Conservation (phyloP, 1,284 basidiomycete genomes). For the Pisolithus thermaeus region DNA sequence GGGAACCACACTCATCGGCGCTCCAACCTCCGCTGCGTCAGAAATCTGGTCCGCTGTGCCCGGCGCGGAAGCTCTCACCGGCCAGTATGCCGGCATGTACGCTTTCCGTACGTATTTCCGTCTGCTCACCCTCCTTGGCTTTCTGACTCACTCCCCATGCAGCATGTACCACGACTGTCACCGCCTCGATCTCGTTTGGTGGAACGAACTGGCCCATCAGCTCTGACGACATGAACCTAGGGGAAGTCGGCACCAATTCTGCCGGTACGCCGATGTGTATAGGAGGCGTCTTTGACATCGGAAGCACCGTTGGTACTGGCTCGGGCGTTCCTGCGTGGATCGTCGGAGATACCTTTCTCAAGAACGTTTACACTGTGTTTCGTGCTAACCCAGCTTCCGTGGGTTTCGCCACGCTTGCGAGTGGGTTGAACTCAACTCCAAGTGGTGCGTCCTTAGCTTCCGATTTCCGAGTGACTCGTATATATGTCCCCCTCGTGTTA, state of each 20-base stretch:
- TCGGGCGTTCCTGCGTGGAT: slow-evolving; percentile 46
- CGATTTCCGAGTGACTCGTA: background rate
- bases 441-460: background rate
- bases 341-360: slow-evolving; percentile 66
- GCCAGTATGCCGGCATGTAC: slow-evolving; percentile 48
- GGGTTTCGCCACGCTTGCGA: slow-evolving; percentile 41
- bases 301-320: slow-evolving; percentile 18
- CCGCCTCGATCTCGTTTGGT: slow-evolving; percentile 64
- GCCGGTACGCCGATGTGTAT: slow-evolving; percentile 41
- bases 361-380: slow-evolving; percentile 52
- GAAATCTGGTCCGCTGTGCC: slow-evolving; percentile 57
- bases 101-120: slow-evolving; percentile 51
- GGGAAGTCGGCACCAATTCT: slow-evolving; percentile 40
- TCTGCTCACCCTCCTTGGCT: background rate
- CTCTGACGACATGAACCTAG: slow-evolving; percentile 73
- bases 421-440: slow-evolving; percentile 3
- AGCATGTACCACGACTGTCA: slow-evolving; percentile 53
- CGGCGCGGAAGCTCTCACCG: slow-evolving; percentile 34
- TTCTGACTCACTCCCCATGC: slow-evolving; percentile 19
- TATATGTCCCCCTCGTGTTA: background rate
- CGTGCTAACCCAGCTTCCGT: slow-evolving; percentile 40
- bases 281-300: slow-evolving; percentile 60
- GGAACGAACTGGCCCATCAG: slow-evolving; percentile 69
- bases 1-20: slow-evolving; percentile 71
- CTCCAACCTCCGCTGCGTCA: slow-evolving; percentile 46